Evolutionary conservation across 2,329 filamentous ascomycete genomes (phyloP).

Genomic region (Diplodia corticola): DNA sequence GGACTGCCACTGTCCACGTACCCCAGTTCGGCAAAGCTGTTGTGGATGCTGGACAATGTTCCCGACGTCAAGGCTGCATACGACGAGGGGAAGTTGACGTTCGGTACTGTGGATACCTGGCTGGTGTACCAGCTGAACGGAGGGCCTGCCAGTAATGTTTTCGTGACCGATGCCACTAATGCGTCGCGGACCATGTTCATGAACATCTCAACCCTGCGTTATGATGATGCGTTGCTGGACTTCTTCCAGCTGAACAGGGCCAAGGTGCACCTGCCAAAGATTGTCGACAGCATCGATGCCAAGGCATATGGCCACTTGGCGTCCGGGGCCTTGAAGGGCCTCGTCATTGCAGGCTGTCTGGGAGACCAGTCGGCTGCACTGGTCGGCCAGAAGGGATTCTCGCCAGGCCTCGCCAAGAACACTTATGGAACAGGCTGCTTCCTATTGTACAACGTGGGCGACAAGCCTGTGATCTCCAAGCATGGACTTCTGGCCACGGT

Average conservation of each 20-base stretch:
- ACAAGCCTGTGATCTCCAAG: constrained; percentile 79
- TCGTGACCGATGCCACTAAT: constrained; percentile 80
- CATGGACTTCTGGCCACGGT: constrained; percentile 84
- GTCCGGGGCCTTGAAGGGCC: constrained; percentile 63
- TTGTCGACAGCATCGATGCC: constrained; percentile 71
- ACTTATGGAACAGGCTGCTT: constrained; percentile 91
- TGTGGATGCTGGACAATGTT: constrained; percentile 73
- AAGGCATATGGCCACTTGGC: constrained; percentile 67
- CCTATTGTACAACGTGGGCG: constrained; percentile 83
- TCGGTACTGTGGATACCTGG: constrained; percentile 83
- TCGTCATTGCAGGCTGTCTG: constrained; percentile 72
- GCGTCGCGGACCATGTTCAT: constrained; percentile 87
- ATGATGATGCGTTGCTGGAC: constrained; percentile 68
- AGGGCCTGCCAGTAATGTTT: constrained; percentile 61
- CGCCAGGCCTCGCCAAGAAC: constrained; percentile 81
- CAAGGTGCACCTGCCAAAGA: constrained; percentile 71
- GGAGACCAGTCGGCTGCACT: constrained; percentile 86
- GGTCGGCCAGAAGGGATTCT: constrained; percentile 83
- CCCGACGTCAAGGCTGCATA: constrained; percentile 67
- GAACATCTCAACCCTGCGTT: constrained; percentile 73
- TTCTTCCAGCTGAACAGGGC: constrained; percentile 72
- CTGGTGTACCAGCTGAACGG: constrained; percentile 77
- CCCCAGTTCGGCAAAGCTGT: constrained; percentile 76
- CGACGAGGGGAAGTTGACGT: constrained; percentile 68
- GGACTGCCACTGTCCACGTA: constrained; percentile 81